Percentiles rank a stretch among this genome's conserved stretches.
phyloP scores from a whole-genome alignment of 164 flowering plant genomes.

The Tinospora cordifolia region DNA sequence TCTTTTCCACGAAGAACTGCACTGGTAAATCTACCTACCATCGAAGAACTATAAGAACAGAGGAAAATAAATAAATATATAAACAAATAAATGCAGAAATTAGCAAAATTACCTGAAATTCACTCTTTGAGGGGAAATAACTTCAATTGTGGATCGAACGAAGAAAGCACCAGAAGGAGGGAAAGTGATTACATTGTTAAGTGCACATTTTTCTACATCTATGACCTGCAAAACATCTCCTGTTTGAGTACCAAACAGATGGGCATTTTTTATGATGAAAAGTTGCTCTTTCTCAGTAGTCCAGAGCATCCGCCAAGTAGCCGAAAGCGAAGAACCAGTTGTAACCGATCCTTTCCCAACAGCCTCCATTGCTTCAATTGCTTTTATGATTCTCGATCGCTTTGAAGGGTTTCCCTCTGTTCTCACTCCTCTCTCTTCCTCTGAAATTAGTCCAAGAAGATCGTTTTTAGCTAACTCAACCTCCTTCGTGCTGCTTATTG shows the following conservation, averaged over 20 bases:
- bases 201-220: conserved; percentile 43
- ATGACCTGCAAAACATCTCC: conserved; percentile 96
- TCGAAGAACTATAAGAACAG: not conserved
- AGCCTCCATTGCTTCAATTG: conserved; percentile 54
- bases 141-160: conserved; percentile 61
- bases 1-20: conserved; percentile 69
- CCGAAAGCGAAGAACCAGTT: conserved; percentile 61
- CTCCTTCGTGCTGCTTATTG: conserved; percentile 18
- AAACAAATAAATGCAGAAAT: not conserved
- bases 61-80: not conserved
- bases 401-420: conserved; percentile 49
- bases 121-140: conserved; percentile 71
- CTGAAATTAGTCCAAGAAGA: conserved; percentile 65
- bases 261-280: conserved; percentile 71
- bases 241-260: conserved; percentile 59
- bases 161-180: conserved; percentile 92
- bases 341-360: conserved; percentile 48
- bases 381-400: conserved; percentile 48
- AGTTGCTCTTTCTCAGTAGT: conserved; percentile 98
- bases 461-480: conserved; percentile 41
- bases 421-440: conserved; percentile 73
- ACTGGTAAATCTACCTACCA: conserved; percentile 68
- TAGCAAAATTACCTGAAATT: conserved; percentile 46
- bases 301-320: conserved; percentile 95
- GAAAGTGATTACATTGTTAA: conserved; percentile 84